phyloP scores from a whole-genome alignment of 2,329 filamentous ascomycete species.

The Lasiodiplodia sp. region DNA sequence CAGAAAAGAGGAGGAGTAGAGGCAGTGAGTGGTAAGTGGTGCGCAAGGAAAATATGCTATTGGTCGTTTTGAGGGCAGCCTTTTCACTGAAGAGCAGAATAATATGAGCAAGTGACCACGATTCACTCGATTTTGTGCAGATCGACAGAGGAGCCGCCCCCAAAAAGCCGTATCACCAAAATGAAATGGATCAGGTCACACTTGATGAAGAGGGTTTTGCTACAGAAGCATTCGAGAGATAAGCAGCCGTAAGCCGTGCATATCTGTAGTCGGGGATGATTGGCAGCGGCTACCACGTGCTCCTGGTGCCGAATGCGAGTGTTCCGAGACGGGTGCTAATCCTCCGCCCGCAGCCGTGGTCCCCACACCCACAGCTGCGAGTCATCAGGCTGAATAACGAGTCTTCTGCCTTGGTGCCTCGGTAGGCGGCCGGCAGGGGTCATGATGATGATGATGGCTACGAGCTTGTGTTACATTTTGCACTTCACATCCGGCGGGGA shows the following conservation, averaged over 20 bases:
- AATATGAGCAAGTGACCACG: slow-evolving; percentile 9
- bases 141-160: neutral
- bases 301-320: slow-evolving; percentile 7
- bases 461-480: neutral
- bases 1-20: neutral
- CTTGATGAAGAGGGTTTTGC: too few relatives aligned
- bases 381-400: neutral
- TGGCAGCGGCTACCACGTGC: slow-evolving; percentile 16
- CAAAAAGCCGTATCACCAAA: neutral
- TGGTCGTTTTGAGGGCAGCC: neutral
- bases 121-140: neutral
- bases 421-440: neutral
- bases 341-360: slow-evolving; percentile 1
- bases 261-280: neutral
- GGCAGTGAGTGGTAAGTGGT: neutral
- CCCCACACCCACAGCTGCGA: slow-evolving; percentile 21
- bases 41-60: neutral
- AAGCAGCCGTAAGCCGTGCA: slow-evolving; percentile 24
- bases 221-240: slow-evolving; percentile 10
- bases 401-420: neutral
- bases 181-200: neutral
- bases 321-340: slow-evolving; percentile 8
- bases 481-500: slow-evolving; percentile 13
- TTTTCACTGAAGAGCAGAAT: neutral
- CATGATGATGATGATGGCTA: neutral